phyloP scores from a whole-genome alignment of 257 asterid genomes.

The Salvia splendens region DNA sequence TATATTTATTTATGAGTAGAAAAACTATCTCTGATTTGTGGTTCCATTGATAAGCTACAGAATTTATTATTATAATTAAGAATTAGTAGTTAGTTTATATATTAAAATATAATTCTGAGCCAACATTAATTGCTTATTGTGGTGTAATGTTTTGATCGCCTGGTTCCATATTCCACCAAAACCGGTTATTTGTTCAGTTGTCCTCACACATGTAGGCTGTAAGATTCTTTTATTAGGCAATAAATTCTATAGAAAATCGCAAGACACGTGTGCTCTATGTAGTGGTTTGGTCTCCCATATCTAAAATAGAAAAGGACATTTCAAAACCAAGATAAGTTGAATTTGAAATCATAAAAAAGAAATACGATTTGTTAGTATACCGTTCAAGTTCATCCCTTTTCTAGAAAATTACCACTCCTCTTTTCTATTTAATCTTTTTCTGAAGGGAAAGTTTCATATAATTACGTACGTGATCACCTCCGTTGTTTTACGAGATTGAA shows the following conservation, averaged over 20 bases:
- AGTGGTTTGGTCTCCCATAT: not conserved
- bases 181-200: conserved; percentile 19
- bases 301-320: not conserved
- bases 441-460: too few relatives aligned
- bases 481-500: too few relatives aligned
- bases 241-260: not conserved
- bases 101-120: not conserved
- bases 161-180: conserved; percentile 28
- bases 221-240: conserved; percentile 20
- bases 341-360: too few relatives aligned
- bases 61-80: not conserved
- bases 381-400: too few relatives aligned
- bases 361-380: too few relatives aligned
- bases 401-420: too few relatives aligned
- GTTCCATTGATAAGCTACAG: not conserved
- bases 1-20: not conserved
- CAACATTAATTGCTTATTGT: conserved; percentile 37
- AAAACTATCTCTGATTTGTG: not conserved
- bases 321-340: not conserved
- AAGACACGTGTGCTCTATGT: conserved; percentile 22
- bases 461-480: too few relatives aligned
- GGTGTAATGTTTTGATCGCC: conserved; percentile 28
- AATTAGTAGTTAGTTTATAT: too few relatives aligned
- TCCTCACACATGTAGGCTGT: conserved; percentile 16
- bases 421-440: too few relatives aligned